Evolutionary conservation across 805 yeast species (phyloP).

Genomic region (Saturnispora bothae): DNA sequence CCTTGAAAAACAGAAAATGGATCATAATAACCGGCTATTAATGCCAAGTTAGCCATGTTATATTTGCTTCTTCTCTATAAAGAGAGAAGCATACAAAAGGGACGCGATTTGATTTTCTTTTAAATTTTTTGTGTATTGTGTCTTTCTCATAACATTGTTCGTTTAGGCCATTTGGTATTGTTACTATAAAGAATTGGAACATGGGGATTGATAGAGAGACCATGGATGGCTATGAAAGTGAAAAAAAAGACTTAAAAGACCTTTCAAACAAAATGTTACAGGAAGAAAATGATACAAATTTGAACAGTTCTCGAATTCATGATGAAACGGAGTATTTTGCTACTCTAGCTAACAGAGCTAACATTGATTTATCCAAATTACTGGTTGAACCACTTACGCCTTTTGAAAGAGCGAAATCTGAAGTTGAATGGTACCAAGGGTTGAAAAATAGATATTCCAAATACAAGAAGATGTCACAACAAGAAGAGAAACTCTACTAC

Average conservation of each 20-base stretch:
- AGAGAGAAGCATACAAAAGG: not conserved
- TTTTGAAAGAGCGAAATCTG: not conserved
- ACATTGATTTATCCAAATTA: conserved; percentile 15
- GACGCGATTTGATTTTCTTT: too few relatives aligned
- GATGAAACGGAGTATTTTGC: conserved; percentile 21
- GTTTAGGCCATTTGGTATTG: too few relatives aligned
- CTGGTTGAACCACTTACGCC: not conserved
- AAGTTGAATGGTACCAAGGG: conserved; percentile 9
- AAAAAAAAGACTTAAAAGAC: too few relatives aligned
- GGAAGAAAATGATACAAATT: not conserved
- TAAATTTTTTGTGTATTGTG: too few relatives aligned
- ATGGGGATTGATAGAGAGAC: too few relatives aligned
- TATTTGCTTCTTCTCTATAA: not conserved
- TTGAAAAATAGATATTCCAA: conserved; percentile 26
- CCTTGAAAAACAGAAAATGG: conserved; percentile 52
- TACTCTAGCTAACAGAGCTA: conserved; percentile 23
- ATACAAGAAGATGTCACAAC: conserved; percentile 23
- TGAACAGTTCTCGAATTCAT: not conserved
- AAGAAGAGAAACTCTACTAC: conserved; percentile 29
- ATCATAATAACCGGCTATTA: conserved; percentile 54
- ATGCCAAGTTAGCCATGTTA: conserved; percentile 5
- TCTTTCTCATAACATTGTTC: too few relatives aligned
- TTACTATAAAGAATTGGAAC: too few relatives aligned
- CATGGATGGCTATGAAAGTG: too few relatives aligned
- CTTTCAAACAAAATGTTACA: too few relatives aligned